Base-by-base conservation (phyloP, 768 basidiomycete species). In the Tylopilus vinaceipallidus region DNA sequence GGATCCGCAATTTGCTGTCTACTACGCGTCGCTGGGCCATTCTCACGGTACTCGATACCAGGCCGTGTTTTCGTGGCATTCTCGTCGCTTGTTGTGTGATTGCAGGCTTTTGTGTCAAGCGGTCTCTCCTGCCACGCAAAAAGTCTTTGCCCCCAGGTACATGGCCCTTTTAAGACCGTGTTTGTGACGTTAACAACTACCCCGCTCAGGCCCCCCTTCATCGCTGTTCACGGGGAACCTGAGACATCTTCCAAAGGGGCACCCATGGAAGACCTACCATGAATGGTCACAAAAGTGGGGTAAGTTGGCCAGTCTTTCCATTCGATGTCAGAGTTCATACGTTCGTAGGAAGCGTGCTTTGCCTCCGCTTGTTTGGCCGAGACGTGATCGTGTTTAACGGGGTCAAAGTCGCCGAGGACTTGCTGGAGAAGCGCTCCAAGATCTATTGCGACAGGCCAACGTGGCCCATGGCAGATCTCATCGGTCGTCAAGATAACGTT, bases 361-460 rank as follows among this genome's bases (percentile, higher is more conserved):
- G 73, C 16, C 75, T 79, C 51, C 69, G 69, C 19, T 64, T 75
- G 14, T 75, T 75, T 54, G 78, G 76, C 51, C 65, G 69, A 19
- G 62, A 60, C 19, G 67, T 73, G 20, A 61, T 80, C 24, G 60
- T 80, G 40, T 57, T 81, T 26, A 80, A 76, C 55, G 69, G 68
- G 14, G 61, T 61, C 24, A 70, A 71, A 51, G 72, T 66, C 13
- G 73, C 68, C 0, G 54, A 64, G 20, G 76, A 77, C 40, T 65
- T 81, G 8, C 64, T 81, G 40, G 76, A 78, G 42, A 63, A 64
- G 33, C 71, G 76, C 6, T 73, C 75, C 14, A 59, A 58, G 17
- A 70, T 76, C 27, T 78, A 79, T 55, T 75, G 77, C 16, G 77
- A 76, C 56, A 72, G 80, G 13, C 79, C 80, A 3, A 66, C 65